These are phyloP conservation scores for Dactylella cylindrospora DNA, from an alignment of 2,329 filamentous ascomycete genomes.

Conservation along the genomic window DNA sequence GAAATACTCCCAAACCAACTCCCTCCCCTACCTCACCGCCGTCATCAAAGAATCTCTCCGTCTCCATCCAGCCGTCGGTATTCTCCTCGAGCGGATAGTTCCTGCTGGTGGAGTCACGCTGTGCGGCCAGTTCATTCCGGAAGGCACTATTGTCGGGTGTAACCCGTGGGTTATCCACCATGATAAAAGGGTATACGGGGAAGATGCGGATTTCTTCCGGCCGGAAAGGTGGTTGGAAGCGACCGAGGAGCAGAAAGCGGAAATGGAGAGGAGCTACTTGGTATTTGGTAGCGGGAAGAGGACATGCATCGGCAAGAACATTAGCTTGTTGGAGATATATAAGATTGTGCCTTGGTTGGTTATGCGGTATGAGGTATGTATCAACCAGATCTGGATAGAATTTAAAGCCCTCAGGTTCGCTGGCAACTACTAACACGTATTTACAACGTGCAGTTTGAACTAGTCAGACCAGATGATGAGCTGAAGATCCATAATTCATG, in stretches of 20 bases:
- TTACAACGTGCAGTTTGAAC: constrained; percentile 56
- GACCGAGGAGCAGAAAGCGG: constrained; percentile 51
- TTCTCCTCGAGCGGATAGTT: constrained; percentile 58
- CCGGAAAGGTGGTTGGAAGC: constrained; percentile 58
- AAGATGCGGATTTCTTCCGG: constrained; percentile 55
- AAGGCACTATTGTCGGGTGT: constrained; percentile 54
- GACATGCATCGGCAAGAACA: constrained; percentile 63
- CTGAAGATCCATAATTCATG: constrained; percentile 64
- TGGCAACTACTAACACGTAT: constrained; percentile 22
- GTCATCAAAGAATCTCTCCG: constrained; percentile 59
- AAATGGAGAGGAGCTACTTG: constrained; percentile 60
- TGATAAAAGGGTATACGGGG: constrained; percentile 53
- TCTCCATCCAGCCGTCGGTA: constrained; percentile 57
- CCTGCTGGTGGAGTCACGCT: constrained; percentile 53
- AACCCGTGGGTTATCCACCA: constrained; percentile 55
- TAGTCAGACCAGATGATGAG: constrained; percentile 60
- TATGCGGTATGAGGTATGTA: constrained; percentile 61
- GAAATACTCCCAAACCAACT: constrained; percentile 45
- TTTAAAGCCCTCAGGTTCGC: neutral
- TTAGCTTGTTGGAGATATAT: constrained; percentile 65
- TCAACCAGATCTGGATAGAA: neutral
- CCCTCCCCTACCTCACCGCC: constrained; percentile 57
- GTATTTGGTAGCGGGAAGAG: constrained; percentile 58
- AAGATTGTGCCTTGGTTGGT: constrained; percentile 65
- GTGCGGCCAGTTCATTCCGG: constrained; percentile 52